Evolutionary conservation across 2,329 filamentous ascomycete species (phyloP).

Genomic region (Trichothecium roseum): DNA sequence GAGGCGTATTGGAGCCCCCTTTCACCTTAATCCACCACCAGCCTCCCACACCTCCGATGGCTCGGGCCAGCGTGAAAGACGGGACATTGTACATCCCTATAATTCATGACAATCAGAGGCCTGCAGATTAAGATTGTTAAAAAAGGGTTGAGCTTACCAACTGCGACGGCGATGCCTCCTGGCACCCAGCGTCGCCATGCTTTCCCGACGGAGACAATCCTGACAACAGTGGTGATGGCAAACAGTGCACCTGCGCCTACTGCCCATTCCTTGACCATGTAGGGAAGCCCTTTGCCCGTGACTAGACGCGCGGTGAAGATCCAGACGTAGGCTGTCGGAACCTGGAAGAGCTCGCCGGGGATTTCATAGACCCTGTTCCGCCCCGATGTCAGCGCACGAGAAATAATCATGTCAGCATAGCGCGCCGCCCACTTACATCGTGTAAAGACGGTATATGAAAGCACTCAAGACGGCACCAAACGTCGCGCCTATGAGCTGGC

Average conservation of each 20-base stretch:
- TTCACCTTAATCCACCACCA: constrained; percentile 63
- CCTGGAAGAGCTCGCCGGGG: constrained; percentile 81
- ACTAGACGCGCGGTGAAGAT: constrained; percentile 92
- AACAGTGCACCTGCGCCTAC: constrained; percentile 66
- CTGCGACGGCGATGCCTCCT: constrained; percentile 89
- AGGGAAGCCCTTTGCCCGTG: constrained; percentile 78
- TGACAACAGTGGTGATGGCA: constrained; percentile 55
- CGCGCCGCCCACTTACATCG: constrained; percentile 43
- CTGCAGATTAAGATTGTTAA: neutral
- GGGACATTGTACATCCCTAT: constrained; percentile 94
- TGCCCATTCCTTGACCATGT: constrained; percentile 74
- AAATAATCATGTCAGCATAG: neutral
- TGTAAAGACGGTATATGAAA: constrained; percentile 82
- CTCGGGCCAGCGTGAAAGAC: constrained; percentile 84
- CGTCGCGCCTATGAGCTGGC: constrained; percentile 83
- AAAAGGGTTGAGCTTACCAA: constrained; percentile 51
- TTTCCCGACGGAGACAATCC: constrained; percentile 46
- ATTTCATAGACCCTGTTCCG: constrained; percentile 65
- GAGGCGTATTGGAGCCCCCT: constrained; percentile 53
- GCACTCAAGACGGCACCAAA: constrained; percentile 80
- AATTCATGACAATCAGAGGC: neutral
- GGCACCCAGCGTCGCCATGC: constrained; percentile 70
- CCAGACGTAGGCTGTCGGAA: constrained; percentile 94
- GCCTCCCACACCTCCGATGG: constrained; percentile 62
- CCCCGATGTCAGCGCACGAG: neutral